Conservation (phyloP, 768 basidiomycete genomes). For the Leccinum rimulosum region DNA sequence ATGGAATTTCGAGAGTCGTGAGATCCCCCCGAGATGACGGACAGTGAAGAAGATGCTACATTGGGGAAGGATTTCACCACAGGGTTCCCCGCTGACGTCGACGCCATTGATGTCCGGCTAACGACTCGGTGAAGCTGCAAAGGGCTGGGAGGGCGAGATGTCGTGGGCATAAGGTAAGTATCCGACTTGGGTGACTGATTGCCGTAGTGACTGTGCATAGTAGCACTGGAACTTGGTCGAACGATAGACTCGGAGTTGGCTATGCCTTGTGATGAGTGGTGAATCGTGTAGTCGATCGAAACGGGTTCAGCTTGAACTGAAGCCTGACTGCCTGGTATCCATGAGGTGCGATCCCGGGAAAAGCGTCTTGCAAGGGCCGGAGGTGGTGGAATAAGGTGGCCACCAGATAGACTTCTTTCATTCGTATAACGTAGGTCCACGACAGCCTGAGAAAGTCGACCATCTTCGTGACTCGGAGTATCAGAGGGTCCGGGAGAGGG, state of each 20-base stretch:
- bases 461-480: neutral
- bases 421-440: neutral
- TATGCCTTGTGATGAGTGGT: neutral
- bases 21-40: conserved; percentile 13
- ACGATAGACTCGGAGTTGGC: neutral
- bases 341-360: neutral
- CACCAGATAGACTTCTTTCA: neutral
- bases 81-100: neutral
- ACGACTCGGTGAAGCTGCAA: neutral
- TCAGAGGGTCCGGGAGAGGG: conserved; percentile 4
- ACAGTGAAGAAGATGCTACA: neutral
- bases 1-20: conserved; percentile 10
- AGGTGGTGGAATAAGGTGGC: neutral
- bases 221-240: neutral
- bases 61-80: neutral
- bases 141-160: neutral
- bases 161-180: neutral
- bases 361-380: neutral
- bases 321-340: neutral
- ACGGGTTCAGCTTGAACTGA: neutral
- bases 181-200: neutral
- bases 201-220: neutral
- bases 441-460: conserved; percentile 6
- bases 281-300: neutral
- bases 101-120: neutral